A percentile compares a stretch with the other conserved stretches of the same genome.
Evolutionary conservation across 305 asterid genomes (phyloP).

Genomic region (Petunia hybrid): DNA sequence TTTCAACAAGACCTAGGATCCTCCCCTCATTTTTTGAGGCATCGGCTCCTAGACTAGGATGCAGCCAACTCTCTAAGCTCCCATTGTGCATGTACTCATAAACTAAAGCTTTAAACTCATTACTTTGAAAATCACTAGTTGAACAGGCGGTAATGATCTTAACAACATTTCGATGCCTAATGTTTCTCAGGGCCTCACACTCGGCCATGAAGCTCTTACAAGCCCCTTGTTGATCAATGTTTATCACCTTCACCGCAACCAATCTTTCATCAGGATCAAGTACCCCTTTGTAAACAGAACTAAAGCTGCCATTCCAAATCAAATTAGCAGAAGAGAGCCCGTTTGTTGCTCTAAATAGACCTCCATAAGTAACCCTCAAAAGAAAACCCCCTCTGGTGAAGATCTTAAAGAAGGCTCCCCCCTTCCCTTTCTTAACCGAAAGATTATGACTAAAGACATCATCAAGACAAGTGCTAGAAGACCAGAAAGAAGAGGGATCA

Average conservation of each 20-base stretch:
- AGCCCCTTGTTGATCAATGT: conserved; percentile 42
- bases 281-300: conserved; percentile 37
- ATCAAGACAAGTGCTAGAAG: conserved; percentile 30
- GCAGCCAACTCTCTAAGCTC: conserved; percentile 49
- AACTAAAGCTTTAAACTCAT: conserved; percentile 46
- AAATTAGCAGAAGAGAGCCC: conserved; percentile 36
- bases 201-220: conserved; percentile 47
- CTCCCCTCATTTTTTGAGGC: conserved; percentile 28
- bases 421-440: neutral
- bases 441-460: conserved; percentile 27
- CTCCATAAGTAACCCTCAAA: conserved; percentile 29
- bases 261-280: conserved; percentile 13
- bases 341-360: conserved; percentile 33
- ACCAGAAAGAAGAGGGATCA: conserved; percentile 32
- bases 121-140: conserved; percentile 40
- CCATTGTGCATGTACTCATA: conserved; percentile 44
- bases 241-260: conserved; percentile 50
- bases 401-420: conserved; percentile 13
- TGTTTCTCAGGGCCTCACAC: conserved; percentile 42
- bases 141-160: conserved; percentile 44
- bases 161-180: conserved; percentile 46
- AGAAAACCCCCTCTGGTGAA: neutral
- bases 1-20: conserved; percentile 35
- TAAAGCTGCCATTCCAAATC: conserved; percentile 37
- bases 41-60: conserved; percentile 22